Base-by-base conservation (phyloP, 2,329 filamentous ascomycete genomes). In the Rugonectria rugulosa region DNA sequence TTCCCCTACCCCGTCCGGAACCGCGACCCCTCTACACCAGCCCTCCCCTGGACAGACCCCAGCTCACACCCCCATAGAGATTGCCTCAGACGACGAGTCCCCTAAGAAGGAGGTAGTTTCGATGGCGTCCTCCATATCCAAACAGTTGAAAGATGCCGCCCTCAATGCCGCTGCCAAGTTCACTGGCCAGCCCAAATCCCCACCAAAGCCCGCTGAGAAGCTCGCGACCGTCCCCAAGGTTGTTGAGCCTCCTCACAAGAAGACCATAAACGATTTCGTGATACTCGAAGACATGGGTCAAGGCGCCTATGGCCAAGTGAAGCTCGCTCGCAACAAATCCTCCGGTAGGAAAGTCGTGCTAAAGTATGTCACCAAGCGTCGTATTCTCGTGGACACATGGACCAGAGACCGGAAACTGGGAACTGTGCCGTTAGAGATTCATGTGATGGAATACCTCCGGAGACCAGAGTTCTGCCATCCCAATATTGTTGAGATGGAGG, bases 261-360 rank as follows among this genome's bases (percentile, higher is more conserved):
- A 95, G 74, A 88, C 85, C 1, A 98, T 99, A 61, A 82, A 89
- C 48, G 92, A 97, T 71, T 99, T 97, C 72, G 82, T 88, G 36
- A 94, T 99, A 57, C 79, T 99, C 11, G 95, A 99, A 75, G 95
- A 99, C 57, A 98, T 99, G 94, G 95, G 95, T 5, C 92, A 97
- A 75, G 95, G 95, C 34, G 95, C 95, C 1, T 99, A 99, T 71
- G 95, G 95, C 2, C 94, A 99, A 75, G 95, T 99, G 55, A 99
- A 99, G 73, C 83, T 99, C 42, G 94, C 91, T 47, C 87, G 93
- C 24, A 90, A 95, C 77, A 96, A 93, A 76, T 86, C 88, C 67
- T 86, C 83, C 46, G 86, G 85, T 47, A 90, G 88, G 71, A 97
- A 96, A 74, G 90, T 96, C 60, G 94, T 99, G 17, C 83, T 99